These are phyloP conservation scores for Arachis hypogaea DNA, from an alignment of 306 rosid species.

Conservation along the genomic window DNA sequence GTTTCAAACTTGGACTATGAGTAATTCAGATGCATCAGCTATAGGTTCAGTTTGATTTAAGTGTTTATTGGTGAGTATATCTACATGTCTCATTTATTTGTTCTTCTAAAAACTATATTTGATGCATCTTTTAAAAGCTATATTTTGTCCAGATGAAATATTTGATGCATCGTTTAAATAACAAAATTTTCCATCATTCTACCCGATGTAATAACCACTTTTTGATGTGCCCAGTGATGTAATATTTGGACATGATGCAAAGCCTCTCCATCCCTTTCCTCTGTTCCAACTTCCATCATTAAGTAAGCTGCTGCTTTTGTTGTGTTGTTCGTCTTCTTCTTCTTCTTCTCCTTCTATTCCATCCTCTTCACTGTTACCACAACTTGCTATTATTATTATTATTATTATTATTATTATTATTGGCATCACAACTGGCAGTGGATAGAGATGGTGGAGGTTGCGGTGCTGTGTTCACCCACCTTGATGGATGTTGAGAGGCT, in stretches of 20 bases:
- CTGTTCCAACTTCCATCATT: constrained; percentile 34
- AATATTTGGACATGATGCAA: neutral
- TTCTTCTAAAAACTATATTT: neutral
- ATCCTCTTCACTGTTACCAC: too few species aligned
- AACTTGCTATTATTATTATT: neutral
- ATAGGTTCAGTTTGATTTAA: neutral
- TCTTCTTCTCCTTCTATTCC: neutral
- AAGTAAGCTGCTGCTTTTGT: neutral
- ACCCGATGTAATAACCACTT: neutral
- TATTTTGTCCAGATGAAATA: neutral
- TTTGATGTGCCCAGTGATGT: constrained; percentile 42
- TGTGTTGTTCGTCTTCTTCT: neutral
- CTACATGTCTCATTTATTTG: too few species aligned
- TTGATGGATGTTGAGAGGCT: constrained; percentile 43
- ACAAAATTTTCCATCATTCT: neutral
- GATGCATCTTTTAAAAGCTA: neutral
- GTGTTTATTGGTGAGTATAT: too few species aligned
- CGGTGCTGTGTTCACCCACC: constrained; percentile 4
- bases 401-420: neutral
- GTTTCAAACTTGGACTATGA: neutral
- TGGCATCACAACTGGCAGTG: constrained; percentile 21
- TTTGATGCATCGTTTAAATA: neutral
- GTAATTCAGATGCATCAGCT: neutral
- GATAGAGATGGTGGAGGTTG: constrained; percentile 39
- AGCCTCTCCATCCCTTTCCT: constrained; percentile 37